A percentile compares a stretch with the other conserved stretches of the same genome.
Evolutionary conservation across 2,329 filamentous ascomycete species (phyloP).

Genomic region (Ascochyta clinopodiicola): DNA sequence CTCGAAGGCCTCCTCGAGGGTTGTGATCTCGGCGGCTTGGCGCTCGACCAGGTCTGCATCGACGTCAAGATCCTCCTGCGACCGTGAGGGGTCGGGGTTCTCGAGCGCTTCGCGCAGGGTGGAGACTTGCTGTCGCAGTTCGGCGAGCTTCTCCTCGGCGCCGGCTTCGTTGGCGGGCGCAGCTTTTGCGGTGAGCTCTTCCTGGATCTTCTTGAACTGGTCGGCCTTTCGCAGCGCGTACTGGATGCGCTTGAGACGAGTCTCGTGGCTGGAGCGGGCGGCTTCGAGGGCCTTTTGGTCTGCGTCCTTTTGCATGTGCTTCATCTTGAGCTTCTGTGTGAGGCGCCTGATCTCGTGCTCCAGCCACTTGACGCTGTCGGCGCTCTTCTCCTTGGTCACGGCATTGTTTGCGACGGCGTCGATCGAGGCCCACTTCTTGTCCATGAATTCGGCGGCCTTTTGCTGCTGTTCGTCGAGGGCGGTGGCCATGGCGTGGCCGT

Average conservation of each 20-base stretch:
- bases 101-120: conserved; percentile 20
- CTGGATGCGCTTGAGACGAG: conserved; percentile 29
- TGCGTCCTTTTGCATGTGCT: conserved; percentile 34
- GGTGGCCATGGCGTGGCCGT: conserved; percentile 30
- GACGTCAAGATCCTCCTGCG: conserved; percentile 14
- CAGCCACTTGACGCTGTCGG: conserved; percentile 34
- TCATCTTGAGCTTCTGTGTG: conserved; percentile 32
- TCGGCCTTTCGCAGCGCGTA: conserved; percentile 35
- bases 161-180: conserved; percentile 30
- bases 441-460: conserved; percentile 21
- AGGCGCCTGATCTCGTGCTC: conserved; percentile 34
- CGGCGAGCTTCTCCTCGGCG: conserved; percentile 26
- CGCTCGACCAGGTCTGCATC: conserved; percentile 21
- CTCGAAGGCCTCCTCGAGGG: conserved; percentile 32
- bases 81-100: conserved; percentile 23
- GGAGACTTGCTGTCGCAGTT: conserved; percentile 21
- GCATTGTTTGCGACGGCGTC: conserved; percentile 28
- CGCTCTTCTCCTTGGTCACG: conserved; percentile 17
- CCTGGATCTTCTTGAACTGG: conserved; percentile 29
- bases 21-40: conserved; percentile 20
- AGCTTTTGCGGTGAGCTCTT: conserved; percentile 19
- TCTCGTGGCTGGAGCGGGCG: conserved; percentile 31
- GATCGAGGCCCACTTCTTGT: conserved; percentile 36
- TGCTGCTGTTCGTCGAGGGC: conserved; percentile 25
- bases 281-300: conserved; percentile 34